A percentile compares a stretch with the other conserved stretches of the same genome.
phyloP scores from a whole-genome alignment of 495 filamentous ascomycete species.

The Glonium stellatum region DNA sequence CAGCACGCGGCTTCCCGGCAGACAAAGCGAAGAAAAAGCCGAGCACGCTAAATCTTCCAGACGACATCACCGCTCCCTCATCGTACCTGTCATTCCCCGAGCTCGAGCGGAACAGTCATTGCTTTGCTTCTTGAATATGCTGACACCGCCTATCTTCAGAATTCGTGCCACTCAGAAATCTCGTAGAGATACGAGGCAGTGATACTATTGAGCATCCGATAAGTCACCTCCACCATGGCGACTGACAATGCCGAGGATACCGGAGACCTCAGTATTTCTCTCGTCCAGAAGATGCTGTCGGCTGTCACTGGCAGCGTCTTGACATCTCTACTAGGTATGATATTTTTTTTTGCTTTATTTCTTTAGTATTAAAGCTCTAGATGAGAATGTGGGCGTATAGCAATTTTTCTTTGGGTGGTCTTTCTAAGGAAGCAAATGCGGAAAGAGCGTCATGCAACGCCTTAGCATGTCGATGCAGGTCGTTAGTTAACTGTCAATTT shows the following conservation, averaged over 20 bases:
- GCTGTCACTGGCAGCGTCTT: slow-evolving; percentile 84
- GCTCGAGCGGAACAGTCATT: neutral
- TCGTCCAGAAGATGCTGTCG: slow-evolving; percentile 86
- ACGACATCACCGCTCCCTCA: neutral
- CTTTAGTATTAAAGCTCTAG: neutral
- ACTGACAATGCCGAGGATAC: slow-evolving; percentile 33
- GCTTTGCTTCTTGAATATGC: neutral
- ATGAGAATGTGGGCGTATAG: neutral
- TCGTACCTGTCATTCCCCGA: neutral
- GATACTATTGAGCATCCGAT: neutral
- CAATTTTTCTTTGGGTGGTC: neutral
- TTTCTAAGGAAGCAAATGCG: neutral
- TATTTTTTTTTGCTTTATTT: neutral
- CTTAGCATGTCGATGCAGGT: neutral
- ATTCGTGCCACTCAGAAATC: slow-evolving; percentile 10
- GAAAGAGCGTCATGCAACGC: slow-evolving; percentile 18
- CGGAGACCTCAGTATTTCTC: slow-evolving; percentile 56
- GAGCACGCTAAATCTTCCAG: neutral
- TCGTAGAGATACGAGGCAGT: slow-evolving; percentile 24
- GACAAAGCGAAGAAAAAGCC: neutral
- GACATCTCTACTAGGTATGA: slow-evolving; percentile 78
- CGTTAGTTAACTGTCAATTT: neutral
- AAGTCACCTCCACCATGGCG: slow-evolving; percentile 25
- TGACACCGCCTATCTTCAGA: slow-evolving; percentile 5
- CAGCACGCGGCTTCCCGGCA: neutral